Base-by-base conservation (phyloP, 2,329 filamentous ascomycete species). In the Xylaria multiplex region DNA sequence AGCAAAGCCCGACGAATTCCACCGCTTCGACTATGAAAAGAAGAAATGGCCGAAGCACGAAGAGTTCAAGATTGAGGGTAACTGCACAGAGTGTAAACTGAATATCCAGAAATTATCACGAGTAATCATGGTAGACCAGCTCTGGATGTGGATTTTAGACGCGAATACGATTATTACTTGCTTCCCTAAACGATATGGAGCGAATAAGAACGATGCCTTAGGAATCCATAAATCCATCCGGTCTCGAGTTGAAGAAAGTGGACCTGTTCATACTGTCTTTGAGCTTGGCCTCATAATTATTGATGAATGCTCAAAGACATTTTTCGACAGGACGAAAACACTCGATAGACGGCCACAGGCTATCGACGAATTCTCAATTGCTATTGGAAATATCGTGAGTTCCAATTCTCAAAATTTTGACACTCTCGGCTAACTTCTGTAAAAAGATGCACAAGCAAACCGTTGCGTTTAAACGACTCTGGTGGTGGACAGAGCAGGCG, bases 101-200 rank as follows among this genome's bases (percentile, higher is more conserved):
- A 66, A 66, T 35, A 66, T 69, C 42, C 24, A 45, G 9, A 61
- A 55, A 27, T 19, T 66, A 11, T 69, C 66, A 9, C 59, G 64
- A 2, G 57, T 81, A 0, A 64, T 81, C 7, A 82, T 82, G 80
- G 79, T 81, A 1, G 80, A 82, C 37, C 80, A 82, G 58, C 73
- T 82, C 0, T 82, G 80, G 80, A 75, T 82, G 74, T 82, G 79
- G 79, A 76, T 81, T 27, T 65, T 81, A 1, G 79, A 80, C 52
- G 76, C 42, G 52, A 74, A 75, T 1, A 80, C 78, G 0, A 77
- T 81, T 24, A 75, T 81, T n/a, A 79, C 79, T 0, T 79, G 73
- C 58, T 81, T 81, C 49, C 79, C 79, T 0, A 78, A 80, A n/a
- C 73, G 80, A 2, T 84, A 80, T 62, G 81, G 81, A 1, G 70